These are phyloP conservation scores for Phytophthora hybrid DNA, from an alignment of 352 stramenopile species.

Conservation along the genomic window DNA sequence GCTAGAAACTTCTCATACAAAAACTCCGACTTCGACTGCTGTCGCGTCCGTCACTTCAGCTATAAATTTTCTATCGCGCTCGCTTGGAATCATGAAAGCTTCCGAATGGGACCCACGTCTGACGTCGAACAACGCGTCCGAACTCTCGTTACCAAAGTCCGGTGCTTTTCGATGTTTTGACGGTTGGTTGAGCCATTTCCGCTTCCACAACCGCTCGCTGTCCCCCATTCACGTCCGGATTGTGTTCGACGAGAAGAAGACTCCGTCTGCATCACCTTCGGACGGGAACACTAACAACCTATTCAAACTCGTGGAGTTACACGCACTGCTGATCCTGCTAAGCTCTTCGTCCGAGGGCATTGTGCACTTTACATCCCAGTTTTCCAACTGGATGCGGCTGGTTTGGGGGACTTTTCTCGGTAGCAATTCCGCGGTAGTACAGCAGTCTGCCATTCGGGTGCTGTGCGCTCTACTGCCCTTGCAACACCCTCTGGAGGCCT, in stretches of 20 bases:
- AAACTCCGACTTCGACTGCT: not conserved
- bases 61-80: slow-evolving; percentile 31
- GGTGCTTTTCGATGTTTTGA: slow-evolving; percentile 69
- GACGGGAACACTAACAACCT: not conserved
- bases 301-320: slow-evolving; percentile 43
- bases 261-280: not conserved
- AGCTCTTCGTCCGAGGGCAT: slow-evolving; percentile 61
- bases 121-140: slow-evolving; percentile 20
- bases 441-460: slow-evolving; percentile 74
- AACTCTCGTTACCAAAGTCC: not conserved
- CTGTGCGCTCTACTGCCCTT: slow-evolving; percentile 50
- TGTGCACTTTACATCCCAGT: slow-evolving; percentile 47
- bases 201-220: slow-evolving; percentile 90
- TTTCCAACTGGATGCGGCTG: slow-evolving; percentile 61
- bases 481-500: slow-evolving; percentile 41
- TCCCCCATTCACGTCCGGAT: slow-evolving; percentile 94
- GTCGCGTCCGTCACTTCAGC: slow-evolving; percentile 10
- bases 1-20: not conserved
- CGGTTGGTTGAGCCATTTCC: slow-evolving; percentile 85
- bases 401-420: slow-evolving; percentile 57
- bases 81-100: slow-evolving; percentile 30
- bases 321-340: slow-evolving; percentile 55
- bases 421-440: slow-evolving; percentile 56
- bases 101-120: slow-evolving; percentile 19
- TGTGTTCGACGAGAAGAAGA: slow-evolving; percentile 85